These are phyloP conservation scores for Exidia glandulosa DNA, from an alignment of 768 basidiomycete genomes.

Conservation along the genomic window DNA sequence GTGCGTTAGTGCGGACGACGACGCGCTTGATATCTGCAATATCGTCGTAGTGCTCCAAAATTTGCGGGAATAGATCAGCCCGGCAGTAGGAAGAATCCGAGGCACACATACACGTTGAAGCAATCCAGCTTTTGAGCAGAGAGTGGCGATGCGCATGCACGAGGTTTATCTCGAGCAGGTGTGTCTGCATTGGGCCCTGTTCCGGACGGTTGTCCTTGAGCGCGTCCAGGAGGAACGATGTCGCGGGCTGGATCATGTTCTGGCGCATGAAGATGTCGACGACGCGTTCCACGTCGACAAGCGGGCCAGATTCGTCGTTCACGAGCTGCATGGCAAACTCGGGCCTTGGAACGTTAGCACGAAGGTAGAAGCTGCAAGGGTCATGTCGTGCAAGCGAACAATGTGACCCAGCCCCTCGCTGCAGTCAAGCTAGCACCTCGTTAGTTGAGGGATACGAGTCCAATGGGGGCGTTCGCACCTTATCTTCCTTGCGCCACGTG, in stretches of 20 bases:
- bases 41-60: slow-evolving; percentile 96
- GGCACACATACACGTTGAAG: slow-evolving; percentile 70
- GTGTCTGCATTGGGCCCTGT: slow-evolving; percentile 91
- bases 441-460: background rate
- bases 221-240: slow-evolving; percentile 93
- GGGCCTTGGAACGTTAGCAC: slow-evolving; percentile 93
- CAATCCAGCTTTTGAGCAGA: slow-evolving; percentile 96
- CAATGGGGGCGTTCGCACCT: slow-evolving; percentile 39
- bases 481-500: slow-evolving; percentile 99
- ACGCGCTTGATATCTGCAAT: slow-evolving; percentile 98
- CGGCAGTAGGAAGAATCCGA: slow-evolving; percentile 2
- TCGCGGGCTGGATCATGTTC: slow-evolving; percentile 99
- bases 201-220: slow-evolving; percentile 98
- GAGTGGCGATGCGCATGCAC: slow-evolving; percentile 95
- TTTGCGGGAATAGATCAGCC: slow-evolving; percentile 37
- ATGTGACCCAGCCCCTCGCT: slow-evolving; percentile 98
- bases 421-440: slow-evolving; percentile 67
- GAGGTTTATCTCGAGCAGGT: slow-evolving; percentile 95
- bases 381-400: slow-evolving; percentile 91
- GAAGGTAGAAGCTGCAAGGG: slow-evolving; percentile 91
- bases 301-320: slow-evolving; percentile 84
- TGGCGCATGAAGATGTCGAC: slow-evolving; percentile 99
- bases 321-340: slow-evolving; percentile 94
- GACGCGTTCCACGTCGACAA: slow-evolving; percentile 91
- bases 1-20: slow-evolving; percentile 79